Evolutionary conservation across 805 yeast species (phyloP).

Genomic region (Candida quercuum): DNA sequence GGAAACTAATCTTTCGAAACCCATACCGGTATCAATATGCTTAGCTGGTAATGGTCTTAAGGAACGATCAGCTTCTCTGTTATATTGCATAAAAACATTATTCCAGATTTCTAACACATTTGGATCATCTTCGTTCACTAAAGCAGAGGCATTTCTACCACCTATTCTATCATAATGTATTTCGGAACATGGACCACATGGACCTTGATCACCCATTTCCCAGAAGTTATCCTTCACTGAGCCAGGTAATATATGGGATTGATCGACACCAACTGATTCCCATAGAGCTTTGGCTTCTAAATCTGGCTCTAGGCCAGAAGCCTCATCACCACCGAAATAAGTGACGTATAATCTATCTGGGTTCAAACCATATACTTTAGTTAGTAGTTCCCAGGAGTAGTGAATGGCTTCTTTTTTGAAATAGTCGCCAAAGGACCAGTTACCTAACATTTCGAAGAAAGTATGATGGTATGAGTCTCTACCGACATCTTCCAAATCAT

Average conservation of each 20-base stretch:
- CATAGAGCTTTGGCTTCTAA: slow-evolving; percentile 86
- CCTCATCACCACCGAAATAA: slow-evolving; percentile 90
- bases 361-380: slow-evolving; percentile 76
- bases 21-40: slow-evolving; percentile 98
- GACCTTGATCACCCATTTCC: slow-evolving; percentile 99
- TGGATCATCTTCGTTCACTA: slow-evolving; percentile 97
- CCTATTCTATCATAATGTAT: slow-evolving; percentile 97
- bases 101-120: slow-evolving; percentile 98
- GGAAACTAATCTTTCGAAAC: slow-evolving; percentile 95
- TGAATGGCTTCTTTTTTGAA: slow-evolving; percentile 91
- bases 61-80: slow-evolving; percentile 84
- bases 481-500: slow-evolving; percentile 97
- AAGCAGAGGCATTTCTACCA: slow-evolving; percentile 87
- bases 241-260: slow-evolving; percentile 92
- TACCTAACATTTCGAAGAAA: slow-evolving; percentile 98
- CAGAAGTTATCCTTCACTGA: slow-evolving; percentile 89
- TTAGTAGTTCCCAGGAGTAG: slow-evolving; percentile 88
- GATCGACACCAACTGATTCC: slow-evolving; percentile 83
- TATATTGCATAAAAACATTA: slow-evolving; percentile 92
- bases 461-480: slow-evolving; percentile 98
- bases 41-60: slow-evolving; percentile 84
- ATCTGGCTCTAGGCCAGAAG: slow-evolving; percentile 84
- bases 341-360: slow-evolving; percentile 85
- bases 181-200: slow-evolving; percentile 99
- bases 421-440: slow-evolving; percentile 99